phyloP scores from a whole-genome alignment of 1,139 yeast genomes.

The Nakaseomyces bracarensis region DNA sequence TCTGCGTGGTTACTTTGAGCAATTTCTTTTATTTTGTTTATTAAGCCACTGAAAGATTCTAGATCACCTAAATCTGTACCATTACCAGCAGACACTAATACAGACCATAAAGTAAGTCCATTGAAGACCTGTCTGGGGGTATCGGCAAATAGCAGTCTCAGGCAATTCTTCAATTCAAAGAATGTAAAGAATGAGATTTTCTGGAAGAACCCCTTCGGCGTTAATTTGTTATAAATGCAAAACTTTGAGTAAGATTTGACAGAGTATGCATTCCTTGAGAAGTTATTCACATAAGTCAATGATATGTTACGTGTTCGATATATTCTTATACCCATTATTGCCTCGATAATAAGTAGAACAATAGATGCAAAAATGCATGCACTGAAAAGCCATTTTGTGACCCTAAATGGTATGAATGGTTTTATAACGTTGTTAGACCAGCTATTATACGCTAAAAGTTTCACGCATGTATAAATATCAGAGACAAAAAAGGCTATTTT shows the following conservation, averaged over 20 bases:
- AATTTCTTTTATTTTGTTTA: conserved; percentile 45
- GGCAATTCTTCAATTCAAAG: conserved; percentile 58
- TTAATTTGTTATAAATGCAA: conserved; percentile 64
- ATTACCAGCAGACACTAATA: conserved; percentile 34
- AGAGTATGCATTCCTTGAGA: conserved; percentile 53
- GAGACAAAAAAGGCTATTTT: conserved; percentile 55
- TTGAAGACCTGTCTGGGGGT: conserved; percentile 86
- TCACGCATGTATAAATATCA: conserved; percentile 75
- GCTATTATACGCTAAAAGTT: conserved; percentile 61
- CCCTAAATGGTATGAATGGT: conserved; percentile 52
- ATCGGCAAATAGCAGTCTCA: conserved; percentile 62
- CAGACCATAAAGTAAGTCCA: conserved; percentile 59
- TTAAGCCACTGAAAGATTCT: conserved; percentile 39
- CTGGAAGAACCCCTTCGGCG: conserved; percentile 56
- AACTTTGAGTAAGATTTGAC: conserved; percentile 53
- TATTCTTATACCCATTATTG: conserved; percentile 51
- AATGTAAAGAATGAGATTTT: conserved; percentile 61
- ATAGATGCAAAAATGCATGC: conserved; percentile 77
- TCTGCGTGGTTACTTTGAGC: conserved; percentile 55
- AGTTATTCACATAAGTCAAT: conserved; percentile 57
- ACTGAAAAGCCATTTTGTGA: conserved; percentile 74
- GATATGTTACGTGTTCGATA: conserved; percentile 60
- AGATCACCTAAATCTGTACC: conserved; percentile 28
- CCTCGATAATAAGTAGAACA: conserved; percentile 48
- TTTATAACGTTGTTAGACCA: conserved; percentile 56